Conservation (phyloP, 148 eudicot genomes). For the Oxyria digyna region DNA sequence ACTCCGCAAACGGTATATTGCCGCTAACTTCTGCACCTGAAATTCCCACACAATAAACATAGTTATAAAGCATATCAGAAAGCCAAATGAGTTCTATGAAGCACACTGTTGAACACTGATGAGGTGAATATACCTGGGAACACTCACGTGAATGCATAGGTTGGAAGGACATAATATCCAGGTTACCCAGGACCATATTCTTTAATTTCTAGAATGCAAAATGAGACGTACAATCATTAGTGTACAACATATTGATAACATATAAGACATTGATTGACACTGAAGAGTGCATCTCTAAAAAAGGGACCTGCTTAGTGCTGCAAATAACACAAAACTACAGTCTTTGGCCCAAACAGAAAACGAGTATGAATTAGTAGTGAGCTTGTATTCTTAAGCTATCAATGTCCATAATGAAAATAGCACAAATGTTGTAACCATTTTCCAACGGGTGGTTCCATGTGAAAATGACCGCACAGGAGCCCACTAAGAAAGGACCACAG, state of each 20-base stretch:
- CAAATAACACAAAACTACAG: not conserved
- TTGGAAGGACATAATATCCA: slow-evolving; percentile 53
- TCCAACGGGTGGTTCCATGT: not conserved
- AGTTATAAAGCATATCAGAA: not conserved
- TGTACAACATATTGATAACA: not conserved
- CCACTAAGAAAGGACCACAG: too few relatives aligned
- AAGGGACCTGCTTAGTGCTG: not conserved
- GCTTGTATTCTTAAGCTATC: not conserved
- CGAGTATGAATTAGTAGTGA: not conserved
- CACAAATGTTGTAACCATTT: not conserved
- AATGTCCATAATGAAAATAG: not conserved
- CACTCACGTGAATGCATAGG: slow-evolving; percentile 82
- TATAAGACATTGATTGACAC: not conserved
- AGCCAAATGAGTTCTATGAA: not conserved
- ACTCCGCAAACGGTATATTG: slow-evolving; percentile 69
- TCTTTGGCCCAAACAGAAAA: not conserved
- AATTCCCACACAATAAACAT: not conserved
- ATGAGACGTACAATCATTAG: slow-evolving; percentile 1
- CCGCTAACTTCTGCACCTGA: slow-evolving; percentile 75
- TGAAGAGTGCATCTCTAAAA: not conserved
- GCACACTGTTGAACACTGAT: not conserved
- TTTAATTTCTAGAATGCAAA: slow-evolving; percentile 52
- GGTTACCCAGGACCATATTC: slow-evolving; percentile 53
- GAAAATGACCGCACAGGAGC: too few relatives aligned
- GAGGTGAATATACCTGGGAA: slow-evolving; percentile 48